Evolutionary conservation across 1,284 basidiomycete genomes (phyloP).

Genomic region (Apiotrichum mycotoxinovorans): DNA sequence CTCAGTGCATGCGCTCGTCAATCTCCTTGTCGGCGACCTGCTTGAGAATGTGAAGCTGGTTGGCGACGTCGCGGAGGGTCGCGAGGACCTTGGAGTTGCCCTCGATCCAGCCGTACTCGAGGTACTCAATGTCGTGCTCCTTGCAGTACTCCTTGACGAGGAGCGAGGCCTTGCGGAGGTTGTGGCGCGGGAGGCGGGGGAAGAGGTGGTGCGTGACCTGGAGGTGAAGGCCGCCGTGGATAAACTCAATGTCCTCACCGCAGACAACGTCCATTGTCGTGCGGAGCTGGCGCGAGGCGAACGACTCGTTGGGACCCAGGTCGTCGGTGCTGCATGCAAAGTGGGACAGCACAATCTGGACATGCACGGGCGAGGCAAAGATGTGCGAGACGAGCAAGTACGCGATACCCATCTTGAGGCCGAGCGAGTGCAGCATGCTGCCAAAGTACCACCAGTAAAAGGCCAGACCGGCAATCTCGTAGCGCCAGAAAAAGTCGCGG

Average conservation of each 20-base stretch:
- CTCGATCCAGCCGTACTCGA: constrained; percentile 81
- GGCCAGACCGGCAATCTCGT: constrained; percentile 53
- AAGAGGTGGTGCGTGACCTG: constrained; percentile 98
- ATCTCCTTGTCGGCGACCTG: constrained; percentile 49
- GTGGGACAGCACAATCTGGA: constrained; percentile 89
- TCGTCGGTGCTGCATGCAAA: constrained; percentile 94
- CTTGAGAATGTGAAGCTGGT: constrained; percentile 47
- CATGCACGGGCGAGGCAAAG: constrained; percentile 56
- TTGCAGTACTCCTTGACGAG: constrained; percentile 81
- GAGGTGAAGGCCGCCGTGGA: constrained; percentile 89
- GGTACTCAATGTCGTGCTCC: constrained; percentile 78
- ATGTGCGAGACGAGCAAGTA: constrained; percentile 57
- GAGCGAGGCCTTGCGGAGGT: constrained; percentile 72
- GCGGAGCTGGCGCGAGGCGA: constrained; percentile 86
- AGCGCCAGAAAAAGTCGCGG: constrained; percentile 45
- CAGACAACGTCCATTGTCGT: constrained; percentile 96
- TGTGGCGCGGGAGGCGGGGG: constrained; percentile 91
- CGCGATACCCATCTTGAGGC: constrained; percentile 50
- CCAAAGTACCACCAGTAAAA: constrained; percentile 57
- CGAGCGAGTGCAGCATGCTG: constrained; percentile 49
- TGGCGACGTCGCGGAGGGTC: constrained; percentile 47
- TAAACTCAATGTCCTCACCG: constrained; percentile 72
- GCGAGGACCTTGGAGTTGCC: constrained; percentile 56
- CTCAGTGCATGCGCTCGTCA: constrained; percentile 24
- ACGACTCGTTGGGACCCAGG: constrained; percentile 84